Conservation (phyloP, 306 rosid genomes). For the Heteromeles arbutifolia region DNA sequence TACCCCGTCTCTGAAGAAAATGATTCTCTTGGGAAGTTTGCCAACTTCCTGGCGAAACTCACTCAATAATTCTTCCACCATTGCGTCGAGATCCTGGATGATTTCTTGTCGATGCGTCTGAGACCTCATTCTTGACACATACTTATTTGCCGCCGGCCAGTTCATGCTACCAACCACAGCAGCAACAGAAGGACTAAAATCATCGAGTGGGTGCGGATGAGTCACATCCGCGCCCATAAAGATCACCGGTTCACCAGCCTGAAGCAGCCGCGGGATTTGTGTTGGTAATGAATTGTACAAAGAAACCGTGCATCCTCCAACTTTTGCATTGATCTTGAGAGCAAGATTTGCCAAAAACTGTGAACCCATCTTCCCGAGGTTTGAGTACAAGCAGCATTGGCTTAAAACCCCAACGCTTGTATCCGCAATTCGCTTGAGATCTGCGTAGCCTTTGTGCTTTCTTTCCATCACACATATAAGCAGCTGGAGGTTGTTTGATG, state of each 20-base stretch:
- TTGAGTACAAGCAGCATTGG: slow-evolving; percentile 88
- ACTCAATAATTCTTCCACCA: slow-evolving; percentile 80
- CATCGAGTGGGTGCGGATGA: slow-evolving; percentile 99
- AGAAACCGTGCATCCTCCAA: slow-evolving; percentile 96
- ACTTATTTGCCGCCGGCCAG: slow-evolving; percentile 98
- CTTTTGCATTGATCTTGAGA: slow-evolving; percentile 94
- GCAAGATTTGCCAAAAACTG: slow-evolving; percentile 90
- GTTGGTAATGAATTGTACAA: slow-evolving; percentile 78
- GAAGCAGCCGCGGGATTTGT: slow-evolving; percentile 77
- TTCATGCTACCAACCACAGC: slow-evolving; percentile 99
- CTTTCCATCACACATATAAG: slow-evolving; percentile 87
- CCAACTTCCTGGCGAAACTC: slow-evolving; percentile 70
- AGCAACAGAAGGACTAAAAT: slow-evolving; percentile 88
- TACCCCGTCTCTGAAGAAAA: slow-evolving; percentile 94
- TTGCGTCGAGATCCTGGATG: slow-evolving; percentile 69
- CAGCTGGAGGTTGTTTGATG: slow-evolving; percentile 84
- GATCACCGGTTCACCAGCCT: slow-evolving; percentile 57
- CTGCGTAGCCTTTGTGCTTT: slow-evolving; percentile 90
- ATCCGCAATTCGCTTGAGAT: slow-evolving; percentile 90
- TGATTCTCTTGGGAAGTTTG: slow-evolving; percentile 70
- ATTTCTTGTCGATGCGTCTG: slow-evolving; percentile 97
- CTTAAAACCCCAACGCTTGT: slow-evolving; percentile 79
- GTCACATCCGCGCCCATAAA: slow-evolving; percentile 99
- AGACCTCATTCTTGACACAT: slow-evolving; percentile 90
- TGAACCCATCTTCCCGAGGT: slow-evolving; percentile 67